Evolutionary conservation across 2,329 filamentous ascomycete species (phyloP).

Genomic region (Escovopsis sp.): DNA sequence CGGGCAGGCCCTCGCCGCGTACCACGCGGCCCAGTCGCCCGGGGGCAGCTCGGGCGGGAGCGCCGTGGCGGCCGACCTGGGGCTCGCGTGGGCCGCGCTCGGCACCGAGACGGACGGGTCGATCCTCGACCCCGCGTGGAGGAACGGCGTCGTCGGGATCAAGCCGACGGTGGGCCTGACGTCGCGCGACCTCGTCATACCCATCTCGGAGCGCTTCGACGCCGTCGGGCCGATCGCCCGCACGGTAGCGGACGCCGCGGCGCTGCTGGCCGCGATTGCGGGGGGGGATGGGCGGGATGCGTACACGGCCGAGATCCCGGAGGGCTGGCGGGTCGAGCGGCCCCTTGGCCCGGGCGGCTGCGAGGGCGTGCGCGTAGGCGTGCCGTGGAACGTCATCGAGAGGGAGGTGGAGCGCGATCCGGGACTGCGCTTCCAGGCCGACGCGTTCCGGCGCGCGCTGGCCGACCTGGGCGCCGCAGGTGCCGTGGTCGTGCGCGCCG

Average conservation of each 20-base stretch:
- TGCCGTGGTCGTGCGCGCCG: slow-evolving; percentile 43
- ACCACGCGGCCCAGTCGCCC: slow-evolving; percentile 46
- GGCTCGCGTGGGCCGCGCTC: slow-evolving; percentile 41
- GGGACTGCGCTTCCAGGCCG: slow-evolving; percentile 15
- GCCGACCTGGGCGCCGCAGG: slow-evolving; percentile 36
- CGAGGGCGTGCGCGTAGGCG: slow-evolving; percentile 43
- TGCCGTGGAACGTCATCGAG: slow-evolving; percentile 45
- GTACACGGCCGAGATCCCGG: slow-evolving; percentile 33
- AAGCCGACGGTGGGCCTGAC: slow-evolving; percentile 53
- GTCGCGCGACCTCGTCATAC: slow-evolving; percentile 47
- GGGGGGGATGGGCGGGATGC: slow-evolving; percentile 44
- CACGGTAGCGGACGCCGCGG: slow-evolving; percentile 48
- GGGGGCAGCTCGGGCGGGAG: slow-evolving; percentile 46
- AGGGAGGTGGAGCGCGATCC: slow-evolving; percentile 4
- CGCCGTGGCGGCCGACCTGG: slow-evolving; percentile 43
- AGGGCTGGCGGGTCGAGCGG: not conserved
- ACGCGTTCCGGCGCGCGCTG: slow-evolving; percentile 40
- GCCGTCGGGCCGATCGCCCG: slow-evolving; percentile 47
- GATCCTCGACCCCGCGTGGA: slow-evolving; percentile 37
- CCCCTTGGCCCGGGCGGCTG: too few species aligned
- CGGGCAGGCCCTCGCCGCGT: slow-evolving; percentile 46
- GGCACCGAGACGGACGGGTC: slow-evolving; percentile 43
- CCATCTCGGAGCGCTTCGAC: slow-evolving; percentile 47
- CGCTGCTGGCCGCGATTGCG: slow-evolving; percentile 46
- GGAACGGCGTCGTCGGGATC: slow-evolving; percentile 50